Percentiles rank a stretch among this genome's conserved stretches.
Evolutionary conservation across 2,329 filamentous ascomycete genomes (phyloP).

Genomic region (Diaporthe sp.): DNA sequence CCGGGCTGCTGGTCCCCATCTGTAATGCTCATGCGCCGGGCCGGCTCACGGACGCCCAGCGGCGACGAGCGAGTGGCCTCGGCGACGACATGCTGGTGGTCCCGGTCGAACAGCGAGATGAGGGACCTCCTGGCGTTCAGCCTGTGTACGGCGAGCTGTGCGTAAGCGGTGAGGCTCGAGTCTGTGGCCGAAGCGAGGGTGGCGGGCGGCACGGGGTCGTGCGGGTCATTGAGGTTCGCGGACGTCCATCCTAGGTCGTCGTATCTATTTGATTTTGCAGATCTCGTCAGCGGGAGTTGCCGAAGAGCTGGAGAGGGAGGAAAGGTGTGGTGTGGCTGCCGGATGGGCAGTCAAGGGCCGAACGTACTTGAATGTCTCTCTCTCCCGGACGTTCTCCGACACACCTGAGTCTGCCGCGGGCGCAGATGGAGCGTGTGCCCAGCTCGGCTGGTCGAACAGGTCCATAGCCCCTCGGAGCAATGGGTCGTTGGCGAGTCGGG

Average conservation of each 20-base stretch:
- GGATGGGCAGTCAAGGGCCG: background rate
- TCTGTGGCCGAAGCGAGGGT: slow-evolving; percentile 49
- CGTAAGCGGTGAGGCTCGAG: slow-evolving; percentile 61
- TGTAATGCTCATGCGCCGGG: slow-evolving; percentile 19
- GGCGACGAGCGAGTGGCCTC: slow-evolving; percentile 62
- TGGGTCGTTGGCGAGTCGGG: slow-evolving; percentile 34
- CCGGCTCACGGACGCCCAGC: slow-evolving; percentile 46
- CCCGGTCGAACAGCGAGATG: slow-evolving; percentile 65
- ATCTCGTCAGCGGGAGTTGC: slow-evolving; percentile 9
- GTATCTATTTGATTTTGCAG: slow-evolving; percentile 38
- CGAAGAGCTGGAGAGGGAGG: background rate
- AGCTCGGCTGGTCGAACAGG: slow-evolving; percentile 33
- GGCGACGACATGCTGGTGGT: slow-evolving; percentile 64
- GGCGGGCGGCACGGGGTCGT: slow-evolving; percentile 38
- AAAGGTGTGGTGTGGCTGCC: background rate
- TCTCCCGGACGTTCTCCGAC: slow-evolving; percentile 43
- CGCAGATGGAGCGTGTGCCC: slow-evolving; percentile 26
- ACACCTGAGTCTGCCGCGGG: slow-evolving; percentile 1
- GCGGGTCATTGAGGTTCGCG: slow-evolving; percentile 30
- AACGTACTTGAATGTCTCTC: slow-evolving; percentile 47
- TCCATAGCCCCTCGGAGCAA: slow-evolving; percentile 35
- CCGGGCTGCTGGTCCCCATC: background rate
- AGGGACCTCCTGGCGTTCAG: slow-evolving; percentile 59
- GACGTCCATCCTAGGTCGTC: slow-evolving; percentile 44
- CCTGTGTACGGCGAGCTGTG: slow-evolving; percentile 62